A percentile compares a stretch with the other conserved stretches of the same genome.
phyloP scores from a whole-genome alignment of 176 grass and related monocot genomes.

The Oryza brachyantha region DNA sequence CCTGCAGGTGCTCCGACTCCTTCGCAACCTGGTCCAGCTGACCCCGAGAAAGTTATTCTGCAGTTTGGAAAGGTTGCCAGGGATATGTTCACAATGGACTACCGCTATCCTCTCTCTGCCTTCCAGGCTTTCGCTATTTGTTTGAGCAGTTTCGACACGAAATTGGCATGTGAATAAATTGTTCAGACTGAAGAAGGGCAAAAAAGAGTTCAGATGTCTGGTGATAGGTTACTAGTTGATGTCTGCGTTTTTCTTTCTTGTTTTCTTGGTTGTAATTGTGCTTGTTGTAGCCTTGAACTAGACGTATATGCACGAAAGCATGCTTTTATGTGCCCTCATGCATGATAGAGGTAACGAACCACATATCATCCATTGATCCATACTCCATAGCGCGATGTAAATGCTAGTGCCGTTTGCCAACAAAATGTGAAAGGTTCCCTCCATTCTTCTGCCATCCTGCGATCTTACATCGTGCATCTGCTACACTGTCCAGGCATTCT shows the following conservation, averaged over 20 bases:
- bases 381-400: constrained; percentile 20
- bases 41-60: constrained; percentile 76
- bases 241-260: constrained; percentile 8
- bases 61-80: constrained; percentile 97
- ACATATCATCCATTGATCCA: not conserved
- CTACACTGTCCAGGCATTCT: not conserved
- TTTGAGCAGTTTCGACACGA: constrained; percentile 98
- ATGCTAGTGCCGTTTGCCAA: constrained; percentile 18
- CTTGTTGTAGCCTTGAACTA: constrained; percentile 41
- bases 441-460: not conserved
- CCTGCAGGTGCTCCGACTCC: constrained; percentile 47
- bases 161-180: constrained; percentile 97
- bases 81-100: constrained; percentile 99
- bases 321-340: constrained; percentile 24
- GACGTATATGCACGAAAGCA: constrained; percentile 29
- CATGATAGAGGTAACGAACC: constrained; percentile 2
- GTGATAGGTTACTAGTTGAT: constrained; percentile 16
- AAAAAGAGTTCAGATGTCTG: constrained; percentile 8
- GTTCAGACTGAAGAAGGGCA: constrained; percentile 2
- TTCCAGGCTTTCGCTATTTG: constrained; percentile 98
- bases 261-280: constrained; percentile 35
- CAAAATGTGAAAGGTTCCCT: constrained; percentile 19
- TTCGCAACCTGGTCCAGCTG: constrained; percentile 37
- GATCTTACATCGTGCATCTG: not conserved
- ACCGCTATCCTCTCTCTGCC: constrained; percentile 80